Conservation (phyloP, 176 grass and related monocot genomes). For the Otatea glauca region DNA sequence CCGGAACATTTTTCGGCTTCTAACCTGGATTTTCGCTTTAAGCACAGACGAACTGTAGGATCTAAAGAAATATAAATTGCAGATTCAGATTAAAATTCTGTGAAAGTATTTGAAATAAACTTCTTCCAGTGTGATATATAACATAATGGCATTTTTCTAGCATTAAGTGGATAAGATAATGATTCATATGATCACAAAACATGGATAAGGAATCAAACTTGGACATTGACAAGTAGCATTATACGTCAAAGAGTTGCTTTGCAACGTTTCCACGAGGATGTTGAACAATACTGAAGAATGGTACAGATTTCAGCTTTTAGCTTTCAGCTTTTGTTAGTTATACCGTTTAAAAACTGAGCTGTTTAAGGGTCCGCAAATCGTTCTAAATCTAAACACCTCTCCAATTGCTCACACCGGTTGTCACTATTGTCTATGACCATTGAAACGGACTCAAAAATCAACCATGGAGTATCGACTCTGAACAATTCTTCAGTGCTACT, state of each 20-base stretch:
- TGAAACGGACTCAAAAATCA: background rate
- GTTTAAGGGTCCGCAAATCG: too few relatives aligned
- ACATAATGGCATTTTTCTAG: background rate
- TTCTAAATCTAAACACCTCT: background rate
- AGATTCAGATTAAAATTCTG: background rate
- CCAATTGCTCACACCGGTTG: background rate
- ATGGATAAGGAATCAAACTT: background rate
- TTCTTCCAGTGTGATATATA: background rate
- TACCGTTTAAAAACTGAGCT: too few relatives aligned
- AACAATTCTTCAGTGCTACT: conserved; percentile 5
- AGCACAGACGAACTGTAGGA: background rate
- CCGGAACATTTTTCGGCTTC: conserved; percentile 13
- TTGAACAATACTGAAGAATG: background rate
- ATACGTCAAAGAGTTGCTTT: background rate
- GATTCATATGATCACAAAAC: background rate
- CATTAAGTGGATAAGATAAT: background rate
- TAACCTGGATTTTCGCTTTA: conserved; percentile 36
- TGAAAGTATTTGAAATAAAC: background rate
- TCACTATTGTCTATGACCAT: background rate
- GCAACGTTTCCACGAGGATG: background rate
- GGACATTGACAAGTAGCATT: background rate
- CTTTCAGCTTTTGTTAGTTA: too few relatives aligned
- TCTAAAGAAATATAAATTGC: conserved; percentile 15
- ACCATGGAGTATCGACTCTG: too few relatives aligned
- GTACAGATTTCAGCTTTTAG: too few relatives aligned